Conservation (phyloP, 805 yeast species). For the Lipomyces lipofer region DNA sequence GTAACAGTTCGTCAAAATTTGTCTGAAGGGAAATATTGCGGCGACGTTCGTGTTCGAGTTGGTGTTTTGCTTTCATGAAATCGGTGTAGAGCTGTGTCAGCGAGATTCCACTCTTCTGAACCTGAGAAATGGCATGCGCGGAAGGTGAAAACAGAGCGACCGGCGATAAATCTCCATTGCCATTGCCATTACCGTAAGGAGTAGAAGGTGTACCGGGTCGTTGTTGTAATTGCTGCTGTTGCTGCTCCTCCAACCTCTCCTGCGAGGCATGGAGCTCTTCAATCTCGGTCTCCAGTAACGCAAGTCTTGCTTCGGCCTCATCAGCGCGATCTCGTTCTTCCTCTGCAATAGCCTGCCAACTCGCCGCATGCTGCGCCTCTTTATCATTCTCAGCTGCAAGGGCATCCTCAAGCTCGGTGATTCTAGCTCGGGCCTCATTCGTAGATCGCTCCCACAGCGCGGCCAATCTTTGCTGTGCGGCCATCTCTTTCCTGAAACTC, state of each 20-base stretch:
- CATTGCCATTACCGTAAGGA: slow-evolving; percentile 17
- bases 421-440: slow-evolving; percentile 53
- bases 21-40: slow-evolving; percentile 68
- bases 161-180: slow-evolving; percentile 16
- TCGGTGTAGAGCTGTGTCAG: slow-evolving; percentile 67
- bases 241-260: slow-evolving; percentile 12
- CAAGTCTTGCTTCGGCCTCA: slow-evolving; percentile 44
- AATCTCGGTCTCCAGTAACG: slow-evolving; percentile 48
- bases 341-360: slow-evolving; percentile 44
- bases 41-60: slow-evolving; percentile 65
- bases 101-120: slow-evolving; percentile 53
- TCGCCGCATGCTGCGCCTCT: slow-evolving; percentile 42
- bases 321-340: slow-evolving; percentile 42
- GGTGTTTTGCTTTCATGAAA: slow-evolving; percentile 61
- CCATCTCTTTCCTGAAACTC: slow-evolving; percentile 57
- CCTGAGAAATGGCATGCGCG: slow-evolving; percentile 55
- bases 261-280: slow-evolving; percentile 33
- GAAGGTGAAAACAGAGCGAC: slow-evolving; percentile 51
- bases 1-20: slow-evolving; percentile 69
- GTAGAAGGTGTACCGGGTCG: slow-evolving; percentile 20
- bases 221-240: slow-evolving; percentile 4
- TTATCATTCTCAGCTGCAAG: slow-evolving; percentile 46
- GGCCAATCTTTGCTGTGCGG: slow-evolving; percentile 60
- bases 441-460: slow-evolving; percentile 57
- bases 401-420: slow-evolving; percentile 53